These are phyloP conservation scores for Lentinula detonsa DNA, from an alignment of 768 basidiomycete genomes.

Conservation along the genomic window DNA sequence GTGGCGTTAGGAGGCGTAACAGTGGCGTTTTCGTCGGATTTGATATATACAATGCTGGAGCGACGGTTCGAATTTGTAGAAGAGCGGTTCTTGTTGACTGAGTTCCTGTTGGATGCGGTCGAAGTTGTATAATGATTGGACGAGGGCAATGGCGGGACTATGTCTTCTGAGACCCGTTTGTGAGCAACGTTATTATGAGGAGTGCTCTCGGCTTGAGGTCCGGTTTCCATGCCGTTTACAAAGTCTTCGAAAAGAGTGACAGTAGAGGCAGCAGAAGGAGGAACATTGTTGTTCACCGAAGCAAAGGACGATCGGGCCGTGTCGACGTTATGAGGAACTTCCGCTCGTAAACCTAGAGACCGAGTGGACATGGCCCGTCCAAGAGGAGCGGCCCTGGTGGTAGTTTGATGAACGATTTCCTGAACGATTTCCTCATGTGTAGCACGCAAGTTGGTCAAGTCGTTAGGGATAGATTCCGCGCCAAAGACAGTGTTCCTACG, in stretches of 20 bases:
- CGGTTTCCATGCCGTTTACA: conserved; percentile 31
- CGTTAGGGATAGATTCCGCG: conserved; percentile 31
- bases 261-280: conserved; percentile 55
- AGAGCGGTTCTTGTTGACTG: conserved; percentile 4
- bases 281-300: conserved; percentile 25
- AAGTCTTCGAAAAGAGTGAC: conserved; percentile 56
- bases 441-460: conserved; percentile 25
- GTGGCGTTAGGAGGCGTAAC: conserved; percentile 16
- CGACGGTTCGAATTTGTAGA: conserved; percentile 24
- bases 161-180: conserved; percentile 23
- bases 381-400: conserved; percentile 15
- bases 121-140: neutral
- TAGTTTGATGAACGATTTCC: conserved; percentile 26
- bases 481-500: conserved; percentile 45
- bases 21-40: conserved; percentile 40
- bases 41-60: conserved; percentile 62
- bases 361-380: conserved; percentile 36
- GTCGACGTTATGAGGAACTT: conserved; percentile 43
- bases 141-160: conserved; percentile 26
- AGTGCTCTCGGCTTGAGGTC: conserved; percentile 58
- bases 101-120: conserved; percentile 19
- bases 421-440: conserved; percentile 36
- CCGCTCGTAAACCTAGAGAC: conserved; percentile 40
- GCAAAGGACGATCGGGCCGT: conserved; percentile 48
- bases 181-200: conserved; percentile 44